Evolutionary conservation across 108 stramenopile genomes (phyloP).

Genomic region (Cylindrotheca fusiformis): DNA sequence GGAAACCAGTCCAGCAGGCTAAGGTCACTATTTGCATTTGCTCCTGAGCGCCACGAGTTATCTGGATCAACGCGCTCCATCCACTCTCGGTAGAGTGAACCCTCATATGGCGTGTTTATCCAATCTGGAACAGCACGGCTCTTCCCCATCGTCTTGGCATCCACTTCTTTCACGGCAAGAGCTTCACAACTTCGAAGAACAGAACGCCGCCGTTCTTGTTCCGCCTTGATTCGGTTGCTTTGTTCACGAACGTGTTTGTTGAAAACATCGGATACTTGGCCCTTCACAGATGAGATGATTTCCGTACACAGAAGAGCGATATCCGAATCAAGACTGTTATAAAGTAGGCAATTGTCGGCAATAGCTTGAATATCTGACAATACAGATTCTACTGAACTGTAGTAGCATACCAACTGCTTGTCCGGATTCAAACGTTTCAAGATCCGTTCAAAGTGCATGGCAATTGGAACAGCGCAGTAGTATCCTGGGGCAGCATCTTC

Average conservation of each 20-base stretch:
- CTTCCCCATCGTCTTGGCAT: neutral
- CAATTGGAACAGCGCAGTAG: conserved; percentile 46
- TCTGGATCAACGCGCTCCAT: conserved; percentile 15
- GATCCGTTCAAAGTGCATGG: conserved; percentile 43
- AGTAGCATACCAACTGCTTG: conserved; percentile 27
- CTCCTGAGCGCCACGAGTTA: neutral
- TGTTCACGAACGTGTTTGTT: conserved; percentile 14
- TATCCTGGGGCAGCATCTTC: conserved; percentile 51
- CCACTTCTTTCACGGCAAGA: neutral
- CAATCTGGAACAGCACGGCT: neutral
- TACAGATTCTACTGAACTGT: conserved; percentile 41
- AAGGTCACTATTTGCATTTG: neutral
- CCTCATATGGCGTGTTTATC: conserved; percentile 28
- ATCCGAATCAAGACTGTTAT: conserved; percentile 50
- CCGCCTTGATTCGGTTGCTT: conserved; percentile 1
- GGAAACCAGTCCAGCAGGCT: conserved; percentile 38
- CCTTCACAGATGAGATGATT: conserved; percentile 13
- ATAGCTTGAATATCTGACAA: conserved; percentile 38
- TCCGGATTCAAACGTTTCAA: conserved; percentile 26
- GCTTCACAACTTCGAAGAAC: neutral
- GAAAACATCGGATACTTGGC: conserved; percentile 5
- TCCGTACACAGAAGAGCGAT: conserved; percentile 21
- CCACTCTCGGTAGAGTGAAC: conserved; percentile 24
- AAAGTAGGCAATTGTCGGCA: conserved; percentile 51
- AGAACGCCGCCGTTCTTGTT: neutral